These are phyloP conservation scores for Biscogniauxia marginata DNA, from an alignment of 2,329 filamentous ascomycete species.

Conservation along the genomic window DNA sequence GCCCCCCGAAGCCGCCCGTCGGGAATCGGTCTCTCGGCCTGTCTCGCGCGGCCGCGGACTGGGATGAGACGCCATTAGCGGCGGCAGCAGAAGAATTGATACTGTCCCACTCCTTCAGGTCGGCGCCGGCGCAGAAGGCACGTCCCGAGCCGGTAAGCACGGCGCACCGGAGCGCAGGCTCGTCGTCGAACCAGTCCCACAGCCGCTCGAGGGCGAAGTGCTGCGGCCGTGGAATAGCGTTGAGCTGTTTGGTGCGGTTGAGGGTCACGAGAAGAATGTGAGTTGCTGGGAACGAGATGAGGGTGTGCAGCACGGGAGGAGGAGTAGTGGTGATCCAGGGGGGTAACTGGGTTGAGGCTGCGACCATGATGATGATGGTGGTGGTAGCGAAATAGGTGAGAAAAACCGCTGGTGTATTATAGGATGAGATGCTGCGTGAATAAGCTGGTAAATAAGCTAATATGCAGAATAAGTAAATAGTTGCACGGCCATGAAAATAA, in stretches of 20 bases:
- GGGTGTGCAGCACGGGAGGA: conserved; percentile 40
- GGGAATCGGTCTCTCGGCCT: conserved; percentile 32
- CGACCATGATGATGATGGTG: conserved; percentile 13
- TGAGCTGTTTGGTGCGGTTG: conserved; percentile 57
- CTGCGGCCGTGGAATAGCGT: conserved; percentile 50
- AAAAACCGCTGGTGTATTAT: neutral
- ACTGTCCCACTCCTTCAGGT: conserved; percentile 63
- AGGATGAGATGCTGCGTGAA: neutral
- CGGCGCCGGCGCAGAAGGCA: conserved; percentile 68
- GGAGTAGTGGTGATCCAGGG: conserved; percentile 36
- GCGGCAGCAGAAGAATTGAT: conserved; percentile 3
- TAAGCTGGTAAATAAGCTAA: neutral
- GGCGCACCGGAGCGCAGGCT: conserved; percentile 59
- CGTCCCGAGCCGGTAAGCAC: conserved; percentile 62
- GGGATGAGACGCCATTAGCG: neutral
- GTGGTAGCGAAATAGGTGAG: neutral
- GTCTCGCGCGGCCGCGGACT: too few species aligned
- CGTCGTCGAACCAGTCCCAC: conserved; percentile 62
- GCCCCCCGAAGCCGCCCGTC: conserved; percentile 59
- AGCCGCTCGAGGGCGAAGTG: conserved; percentile 49
- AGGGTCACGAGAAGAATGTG: conserved; percentile 60
- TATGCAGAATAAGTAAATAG: neutral
- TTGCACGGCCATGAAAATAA: too few species aligned
- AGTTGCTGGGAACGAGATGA: conserved; percentile 50
- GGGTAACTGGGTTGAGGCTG: conserved; percentile 17